Base-by-base conservation (phyloP, 1,284 basidiomycete genomes). In the Papiliotrema laurentii region DNA sequence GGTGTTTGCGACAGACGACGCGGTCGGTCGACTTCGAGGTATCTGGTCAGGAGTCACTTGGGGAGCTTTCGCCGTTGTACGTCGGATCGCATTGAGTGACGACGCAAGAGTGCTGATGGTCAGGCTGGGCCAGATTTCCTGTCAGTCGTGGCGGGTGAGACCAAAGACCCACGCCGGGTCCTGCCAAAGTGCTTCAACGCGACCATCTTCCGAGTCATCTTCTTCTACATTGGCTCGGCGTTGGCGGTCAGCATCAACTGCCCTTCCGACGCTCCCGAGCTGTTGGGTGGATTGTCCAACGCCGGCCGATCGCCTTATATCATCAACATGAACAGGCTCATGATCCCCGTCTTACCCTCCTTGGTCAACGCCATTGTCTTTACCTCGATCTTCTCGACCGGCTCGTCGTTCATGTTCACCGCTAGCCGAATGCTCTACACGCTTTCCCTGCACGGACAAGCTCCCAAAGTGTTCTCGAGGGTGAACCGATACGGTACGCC, bases 331-430 rank as follows among this genome's bases (percentile, higher is more conserved):
- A 55, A 66, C 27, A 49, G 58, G 13, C 65, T 75, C 1, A 56
- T 60, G 7, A 72, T 73, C 41, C 61, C 63, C 26, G 52, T 63
- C 11, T 56, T 74, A 10, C 69, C 68, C 2, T 57, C 55, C 14
- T 58, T 73, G 39, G 68, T 77, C 63, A 71, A 66, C 43, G 68
- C 59, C 3, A 56, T 56, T 19, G 51, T 71, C 18, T 42, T 72
- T 34, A 64, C 71, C 40, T 64, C 64, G 26, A 68, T 72, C 25
- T 56, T 73, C 36, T 72, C 68, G 2, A 68, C 66, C 16, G 74
- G 56, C 28, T 60, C 62, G 43, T 55, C 60, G 5, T 65, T 59
- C 43, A 55, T 54, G 19, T 69, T 64, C 51, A 61, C 56, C 48
- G 55, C 59, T 10, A 61, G 61, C 19, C 59, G 69, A 33, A 53